Percentiles rank a stretch among this genome's conserved stretches.
Conservation (phyloP, 805 yeast genomes). For the Cyberlindnera misumaiensis region DNA sequence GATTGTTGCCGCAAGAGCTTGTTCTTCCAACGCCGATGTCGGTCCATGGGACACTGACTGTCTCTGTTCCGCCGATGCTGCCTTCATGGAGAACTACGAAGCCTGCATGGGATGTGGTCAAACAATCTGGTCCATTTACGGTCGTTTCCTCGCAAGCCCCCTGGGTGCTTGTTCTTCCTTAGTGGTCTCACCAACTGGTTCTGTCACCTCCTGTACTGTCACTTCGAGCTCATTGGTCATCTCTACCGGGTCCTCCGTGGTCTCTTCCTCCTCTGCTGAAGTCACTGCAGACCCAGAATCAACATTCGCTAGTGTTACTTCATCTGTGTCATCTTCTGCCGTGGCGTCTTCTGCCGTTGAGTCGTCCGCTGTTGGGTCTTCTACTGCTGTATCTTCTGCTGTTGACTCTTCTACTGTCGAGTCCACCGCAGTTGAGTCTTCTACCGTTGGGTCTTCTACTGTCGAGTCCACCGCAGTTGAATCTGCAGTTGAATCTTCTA, state of each 20-base stretch:
- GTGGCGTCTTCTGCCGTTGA: background rate
- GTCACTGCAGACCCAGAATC: conserved; percentile 8
- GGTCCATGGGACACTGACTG: conserved; percentile 4
- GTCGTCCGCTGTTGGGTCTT: background rate
- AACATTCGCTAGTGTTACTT: conserved; percentile 22
- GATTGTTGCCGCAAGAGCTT: conserved; percentile 4
- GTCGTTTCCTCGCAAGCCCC: conserved; percentile 4
- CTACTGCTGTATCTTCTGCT: background rate
- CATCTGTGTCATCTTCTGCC: conserved; percentile 3
- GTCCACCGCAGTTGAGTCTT: background rate
- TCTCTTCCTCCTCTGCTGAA: conserved; percentile 8
- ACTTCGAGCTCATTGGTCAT: background rate
- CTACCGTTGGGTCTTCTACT: background rate
- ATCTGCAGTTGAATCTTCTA: background rate
- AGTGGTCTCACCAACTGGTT: conserved; percentile 6
- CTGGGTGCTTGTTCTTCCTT: conserved; percentile 5
- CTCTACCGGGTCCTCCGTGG: background rate
- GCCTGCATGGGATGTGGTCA: conserved; percentile 10
- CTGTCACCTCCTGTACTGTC: background rate
- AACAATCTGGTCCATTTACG: conserved; percentile 8
- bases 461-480: too few species aligned
- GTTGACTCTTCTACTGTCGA: background rate
- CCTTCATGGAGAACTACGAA: conserved; percentile 2
- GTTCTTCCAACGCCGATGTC: conserved; percentile 3
- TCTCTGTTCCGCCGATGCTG: conserved; percentile 1